Base-by-base conservation (phyloP, 495 filamentous ascomycete species). In the Aspergillus egyptiacus region DNA sequence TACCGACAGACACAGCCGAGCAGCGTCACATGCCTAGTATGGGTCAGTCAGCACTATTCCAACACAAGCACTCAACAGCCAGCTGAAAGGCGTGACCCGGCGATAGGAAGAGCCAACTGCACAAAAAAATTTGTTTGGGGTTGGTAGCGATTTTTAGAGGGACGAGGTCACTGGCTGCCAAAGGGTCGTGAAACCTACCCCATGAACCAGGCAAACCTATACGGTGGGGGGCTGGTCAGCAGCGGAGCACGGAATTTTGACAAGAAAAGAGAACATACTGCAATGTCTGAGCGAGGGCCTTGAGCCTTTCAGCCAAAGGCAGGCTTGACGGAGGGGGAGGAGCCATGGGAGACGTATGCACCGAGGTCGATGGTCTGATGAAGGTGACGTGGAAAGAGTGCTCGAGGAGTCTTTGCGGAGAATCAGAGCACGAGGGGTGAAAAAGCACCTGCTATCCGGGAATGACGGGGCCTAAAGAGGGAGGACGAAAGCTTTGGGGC, bases 1-100 rank as follows among this genome's bases (percentile, higher is more conserved):
- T 98, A 98, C 60, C 89, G 83, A 61, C 85, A 63, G 36, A 90
- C 85, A 55, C 82, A 89, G 42, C 95, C 60, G 48, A 98, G 82
- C 33, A 96, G 79, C 4, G 81, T 83, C 31, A 96, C 72, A 65
- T 98, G 93, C 51, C 87, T 90, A 54, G 14, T 55, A 36, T 34
- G 40, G 25, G 53, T 53, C 53, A 59, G 63, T 59, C 25, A 65
- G 63, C 51, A 42, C 35, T 20, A 14, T 31, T 24, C 20, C n/a
- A 7, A 44, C 27, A 22, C 37, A 42, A 44, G 23, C 19, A 32
- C n/a, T 32, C 27, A 24, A 27, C 18, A 36, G 33, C 28, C 27
- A 30, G 24, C 34, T 27, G 9, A 31, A 50, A 5, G 31, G 30
- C 19, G 6, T n/a, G 14, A 4, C 48, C 24, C 15, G n/a, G 17